These are phyloP conservation scores for Coemansia biformis DNA, from an alignment of 192 early-diverging fungal species.

Conservation along the genomic window DNA sequence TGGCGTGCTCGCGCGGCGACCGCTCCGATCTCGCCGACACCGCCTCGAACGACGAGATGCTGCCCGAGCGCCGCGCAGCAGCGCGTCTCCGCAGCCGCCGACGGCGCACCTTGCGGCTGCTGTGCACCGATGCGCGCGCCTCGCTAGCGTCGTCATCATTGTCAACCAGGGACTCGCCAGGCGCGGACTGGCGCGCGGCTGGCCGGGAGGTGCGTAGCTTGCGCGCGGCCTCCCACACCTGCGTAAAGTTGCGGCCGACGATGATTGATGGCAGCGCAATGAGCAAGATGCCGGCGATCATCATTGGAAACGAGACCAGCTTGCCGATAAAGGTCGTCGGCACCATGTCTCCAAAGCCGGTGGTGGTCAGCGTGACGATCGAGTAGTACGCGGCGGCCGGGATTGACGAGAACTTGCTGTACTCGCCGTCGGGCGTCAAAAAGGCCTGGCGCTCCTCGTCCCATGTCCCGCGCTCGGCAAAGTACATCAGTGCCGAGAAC, in stretches of 20 bases:
- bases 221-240: conserved; percentile 69
- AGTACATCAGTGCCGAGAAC: conserved; percentile 73
- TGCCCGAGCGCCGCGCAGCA: conserved; percentile 15
- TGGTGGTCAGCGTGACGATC: conserved; percentile 74
- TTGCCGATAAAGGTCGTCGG: conserved; percentile 76
- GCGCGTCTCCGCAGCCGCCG: conserved; percentile 8
- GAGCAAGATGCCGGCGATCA: conserved; percentile 75
- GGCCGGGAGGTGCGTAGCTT: conserved; percentile 32
- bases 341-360: conserved; percentile 76
- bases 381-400: conserved; percentile 75
- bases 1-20: conserved; percentile 10
- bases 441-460: conserved; percentile 62
- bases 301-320: conserved; percentile 71
- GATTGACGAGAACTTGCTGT: conserved; percentile 73
- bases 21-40: conserved; percentile 7
- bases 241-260: conserved; percentile 75
- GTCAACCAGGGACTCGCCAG: conserved; percentile 23
- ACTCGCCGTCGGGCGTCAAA: conserved; percentile 60
- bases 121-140: too few species aligned
- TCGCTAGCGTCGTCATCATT: conserved; percentile 2
- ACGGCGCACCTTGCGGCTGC: too few species aligned
- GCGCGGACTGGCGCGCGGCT: conserved; percentile 8
- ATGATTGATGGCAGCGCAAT: conserved; percentile 82
- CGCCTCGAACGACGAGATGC: conserved; percentile 43
- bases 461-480: conserved; percentile 76